Base-by-base conservation (phyloP, 2,329 filamentous ascomycete genomes). In the Xylariales sp. region DNA sequence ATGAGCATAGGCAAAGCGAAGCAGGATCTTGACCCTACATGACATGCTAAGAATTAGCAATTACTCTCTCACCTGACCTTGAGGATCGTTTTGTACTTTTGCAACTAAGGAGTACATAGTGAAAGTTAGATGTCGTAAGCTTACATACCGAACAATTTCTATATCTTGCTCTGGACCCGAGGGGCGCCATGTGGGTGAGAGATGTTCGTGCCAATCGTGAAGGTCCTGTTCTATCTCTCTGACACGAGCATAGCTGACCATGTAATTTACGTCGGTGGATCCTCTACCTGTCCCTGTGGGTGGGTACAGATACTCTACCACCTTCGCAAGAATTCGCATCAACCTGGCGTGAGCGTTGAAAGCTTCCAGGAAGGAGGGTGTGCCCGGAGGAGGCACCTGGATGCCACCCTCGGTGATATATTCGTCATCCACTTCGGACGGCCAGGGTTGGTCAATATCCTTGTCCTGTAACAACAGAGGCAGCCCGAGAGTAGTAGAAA, bases 181-280 rank as follows among this genome's bases (percentile, higher is more conserved):
- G n/a, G 88, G 88, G 40, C 83, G 82, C 59, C 94, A 78, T 33
- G 78, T 77, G 47, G 79, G 70, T 0, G 88, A 88, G n/a, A 96
- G 61, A 32, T 66, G 62, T 40, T 77, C 72, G 31, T 74, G 70
- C 78, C 79, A 84, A 21, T 66, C 59, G 29, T 76, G 70, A 28
- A 85, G 60, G 37, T 81, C 75, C 5, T 62, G 53, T 55, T 85
- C 81, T 17, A 82, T 78, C 45, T 75, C 72, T 45, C 75, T 72
- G 44, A 84, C 78, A 30, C 69, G 67, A 1, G 70, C 60, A 49
- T 78, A 78, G 51, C 73, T 78, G 42, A 83, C 76, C 42, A 72
- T 63, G 51, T 81, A 81, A 0, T 70, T 71, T 3, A 66, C 58
- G 6, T 58, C 62, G 12, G 59, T 53, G 23, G 56, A 63, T 31